phyloP scores from a whole-genome alignment of 2,329 filamentous ascomycete genomes.

The Coniella lustricola region DNA sequence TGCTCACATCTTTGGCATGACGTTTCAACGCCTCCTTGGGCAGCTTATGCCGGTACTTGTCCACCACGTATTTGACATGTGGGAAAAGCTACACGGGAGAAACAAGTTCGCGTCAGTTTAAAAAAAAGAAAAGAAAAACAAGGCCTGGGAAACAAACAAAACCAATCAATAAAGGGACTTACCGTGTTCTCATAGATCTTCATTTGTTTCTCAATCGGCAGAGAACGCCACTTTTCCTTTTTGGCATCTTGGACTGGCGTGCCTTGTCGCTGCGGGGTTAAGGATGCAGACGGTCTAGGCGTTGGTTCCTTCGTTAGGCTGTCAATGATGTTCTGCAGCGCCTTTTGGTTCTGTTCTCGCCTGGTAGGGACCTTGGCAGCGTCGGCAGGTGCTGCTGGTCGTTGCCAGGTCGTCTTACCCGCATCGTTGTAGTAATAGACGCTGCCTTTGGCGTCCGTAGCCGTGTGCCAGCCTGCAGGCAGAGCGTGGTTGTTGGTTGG shows the following conservation, averaged over 20 bases:
- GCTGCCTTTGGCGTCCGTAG: conserved; percentile 62
- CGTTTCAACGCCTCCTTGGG: conserved; percentile 69
- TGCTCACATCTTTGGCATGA: conserved; percentile 62
- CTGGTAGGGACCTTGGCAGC: conserved; percentile 59
- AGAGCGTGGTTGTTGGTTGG: conserved; percentile 40
- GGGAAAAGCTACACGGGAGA: conserved; percentile 59
- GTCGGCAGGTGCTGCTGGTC: conserved; percentile 65
- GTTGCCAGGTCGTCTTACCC: conserved; percentile 74
- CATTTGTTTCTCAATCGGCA: conserved; percentile 79
- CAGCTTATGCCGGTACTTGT: conserved; percentile 81
- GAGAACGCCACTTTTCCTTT: conserved; percentile 63
- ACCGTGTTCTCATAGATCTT: conserved; percentile 93
- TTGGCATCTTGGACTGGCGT: conserved; percentile 51
- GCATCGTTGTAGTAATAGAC: conserved; percentile 80
- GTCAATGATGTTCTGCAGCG: conserved; percentile 78
- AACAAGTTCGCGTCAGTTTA: background rate
- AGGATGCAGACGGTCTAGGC: conserved; percentile 47
- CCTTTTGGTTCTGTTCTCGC: conserved; percentile 57
- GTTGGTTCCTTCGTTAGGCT: conserved; percentile 66
- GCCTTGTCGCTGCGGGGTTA: conserved; percentile 56
- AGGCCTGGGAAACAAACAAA: too few species aligned
- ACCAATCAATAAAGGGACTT: too few species aligned
- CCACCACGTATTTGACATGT: conserved; percentile 75
- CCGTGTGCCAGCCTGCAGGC: conserved; percentile 79
- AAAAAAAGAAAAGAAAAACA: background rate